Conservation (phyloP, 768 basidiomycete genomes). For the Naganishia antarctica region DNA sequence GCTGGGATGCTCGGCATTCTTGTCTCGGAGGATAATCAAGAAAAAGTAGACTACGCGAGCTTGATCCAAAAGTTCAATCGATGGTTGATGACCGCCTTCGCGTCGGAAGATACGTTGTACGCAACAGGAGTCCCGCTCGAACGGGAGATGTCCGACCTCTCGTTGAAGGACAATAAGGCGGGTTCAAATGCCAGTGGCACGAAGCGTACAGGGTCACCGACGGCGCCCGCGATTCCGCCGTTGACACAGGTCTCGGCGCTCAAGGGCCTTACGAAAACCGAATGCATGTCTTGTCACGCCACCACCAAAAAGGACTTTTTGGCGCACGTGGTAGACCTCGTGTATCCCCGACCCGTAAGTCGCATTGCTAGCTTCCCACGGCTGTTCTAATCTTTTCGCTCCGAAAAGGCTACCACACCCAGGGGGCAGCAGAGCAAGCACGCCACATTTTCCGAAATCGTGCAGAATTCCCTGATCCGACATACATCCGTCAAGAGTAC, state of each 20-base stretch:
- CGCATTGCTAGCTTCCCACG: neutral
- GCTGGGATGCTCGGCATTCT: constrained; percentile 77
- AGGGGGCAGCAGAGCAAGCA: constrained; percentile 38
- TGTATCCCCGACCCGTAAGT: constrained; percentile 71
- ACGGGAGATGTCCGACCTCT: constrained; percentile 1
- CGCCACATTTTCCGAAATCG: constrained; percentile 59
- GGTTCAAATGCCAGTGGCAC: constrained; percentile 3
- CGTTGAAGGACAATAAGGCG: neutral
- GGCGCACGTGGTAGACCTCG: constrained; percentile 76
- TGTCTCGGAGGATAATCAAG: constrained; percentile 73
- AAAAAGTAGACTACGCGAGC: constrained; percentile 71
- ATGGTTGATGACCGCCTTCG: constrained; percentile 81
- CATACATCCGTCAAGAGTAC: constrained; percentile 79
- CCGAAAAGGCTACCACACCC: neutral
- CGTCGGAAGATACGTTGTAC: constrained; percentile 48
- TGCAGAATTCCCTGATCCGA: constrained; percentile 71
- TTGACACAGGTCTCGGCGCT: constrained; percentile 82
- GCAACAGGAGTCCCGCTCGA: constrained; percentile 36
- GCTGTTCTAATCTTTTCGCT: neutral
- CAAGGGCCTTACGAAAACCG: constrained; percentile 67
- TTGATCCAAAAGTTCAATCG: constrained; percentile 94
- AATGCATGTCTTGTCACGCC: constrained; percentile 69
- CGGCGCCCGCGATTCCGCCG: constrained; percentile 57
- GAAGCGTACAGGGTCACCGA: neutral
- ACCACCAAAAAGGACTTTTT: constrained; percentile 69